Percentiles rank a stretch among this genome's conserved stretches.
Conservation (phyloP, 2,329 filamentous ascomycete species). For the Blastomyces gilchristii region DNA sequence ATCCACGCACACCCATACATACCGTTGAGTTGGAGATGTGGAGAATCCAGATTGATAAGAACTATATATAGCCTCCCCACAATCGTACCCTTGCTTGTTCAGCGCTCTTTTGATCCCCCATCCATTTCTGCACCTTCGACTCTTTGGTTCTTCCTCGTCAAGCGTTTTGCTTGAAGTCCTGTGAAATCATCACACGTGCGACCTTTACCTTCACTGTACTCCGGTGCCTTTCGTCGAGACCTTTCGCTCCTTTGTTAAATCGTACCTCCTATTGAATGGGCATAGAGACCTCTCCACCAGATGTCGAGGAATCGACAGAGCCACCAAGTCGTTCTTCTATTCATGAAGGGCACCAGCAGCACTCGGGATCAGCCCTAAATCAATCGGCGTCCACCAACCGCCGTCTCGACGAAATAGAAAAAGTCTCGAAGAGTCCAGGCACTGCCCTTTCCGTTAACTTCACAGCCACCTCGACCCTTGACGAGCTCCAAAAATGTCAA, state of each 20-base stretch:
- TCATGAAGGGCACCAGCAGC: conserved; percentile 18
- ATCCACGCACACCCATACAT: neutral
- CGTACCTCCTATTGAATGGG: conserved; percentile 28
- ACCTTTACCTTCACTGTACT: neutral
- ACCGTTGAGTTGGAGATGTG: neutral
- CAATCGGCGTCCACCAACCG: conserved; percentile 11
- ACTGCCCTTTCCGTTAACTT: neutral
- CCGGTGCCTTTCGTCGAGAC: neutral
- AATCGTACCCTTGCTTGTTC: neutral
- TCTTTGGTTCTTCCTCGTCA: neutral
- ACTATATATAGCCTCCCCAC: neutral
- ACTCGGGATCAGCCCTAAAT: conserved; percentile 18
- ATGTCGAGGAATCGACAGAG: conserved; percentile 36
- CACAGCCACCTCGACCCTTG: conserved; percentile 9
- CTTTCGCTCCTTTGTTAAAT: neutral
- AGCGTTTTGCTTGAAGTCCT: neutral
- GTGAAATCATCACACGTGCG: neutral
- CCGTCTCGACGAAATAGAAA: conserved; percentile 14
- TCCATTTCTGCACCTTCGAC: neutral
- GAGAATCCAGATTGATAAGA: neutral
- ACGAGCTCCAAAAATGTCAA: conserved; percentile 9
- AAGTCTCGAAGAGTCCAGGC: conserved; percentile 10
- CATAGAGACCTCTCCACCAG: conserved; percentile 28
- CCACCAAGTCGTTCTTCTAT: conserved; percentile 30
- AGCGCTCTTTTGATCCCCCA: neutral